Evolutionary conservation across 495 filamentous ascomycete species (phyloP).

Genomic region (Talaromyces thailandensis): DNA sequence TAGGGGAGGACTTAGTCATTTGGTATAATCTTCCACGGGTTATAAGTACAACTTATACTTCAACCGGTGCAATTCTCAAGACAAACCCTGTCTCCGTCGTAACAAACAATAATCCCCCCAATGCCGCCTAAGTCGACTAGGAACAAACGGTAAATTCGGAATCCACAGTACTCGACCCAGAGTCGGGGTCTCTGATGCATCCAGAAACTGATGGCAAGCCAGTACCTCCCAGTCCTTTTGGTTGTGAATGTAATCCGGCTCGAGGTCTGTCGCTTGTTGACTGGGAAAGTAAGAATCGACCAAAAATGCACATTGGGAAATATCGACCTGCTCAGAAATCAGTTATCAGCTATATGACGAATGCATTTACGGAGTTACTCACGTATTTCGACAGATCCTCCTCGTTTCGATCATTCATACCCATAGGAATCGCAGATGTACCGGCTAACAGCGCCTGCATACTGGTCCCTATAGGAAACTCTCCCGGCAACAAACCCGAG

Average conservation of each 20-base stretch:
- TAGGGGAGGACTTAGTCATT: too few relatives aligned
- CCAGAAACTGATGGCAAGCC: slow-evolving; percentile 69
- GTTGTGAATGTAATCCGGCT: slow-evolving; percentile 69
- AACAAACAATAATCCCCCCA: slow-evolving; percentile 84
- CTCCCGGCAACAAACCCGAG: slow-evolving; percentile 78
- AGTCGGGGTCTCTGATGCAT: slow-evolving; percentile 62
- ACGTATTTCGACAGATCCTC: slow-evolving; percentile 87
- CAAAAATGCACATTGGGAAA: slow-evolving; percentile 69
- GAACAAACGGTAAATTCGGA: slow-evolving; percentile 63
- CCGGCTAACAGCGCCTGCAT: slow-evolving; percentile 58
- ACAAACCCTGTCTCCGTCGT: slow-evolving; percentile 24
- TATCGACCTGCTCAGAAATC: slow-evolving; percentile 43
- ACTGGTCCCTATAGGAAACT: slow-evolving; percentile 66
- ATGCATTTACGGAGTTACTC: slow-evolving; percentile 16
- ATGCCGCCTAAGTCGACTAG: slow-evolving; percentile 55
- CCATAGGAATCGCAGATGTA: slow-evolving; percentile 68
- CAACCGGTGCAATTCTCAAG: too few relatives aligned
- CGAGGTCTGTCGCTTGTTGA: slow-evolving; percentile 42
- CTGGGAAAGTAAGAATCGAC: slow-evolving; percentile 78
- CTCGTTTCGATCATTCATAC: slow-evolving; percentile 88
- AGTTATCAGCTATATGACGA: slow-evolving; percentile 2
- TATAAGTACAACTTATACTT: too few relatives aligned
- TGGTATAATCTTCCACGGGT: too few relatives aligned
- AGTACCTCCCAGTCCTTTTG: slow-evolving; percentile 62
- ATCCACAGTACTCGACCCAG: slow-evolving; percentile 79